Percentiles rank a stretch among this genome's conserved stretches.
phyloP scores from a whole-genome alignment of 345 rosid species.

The Raphanus sativus region DNA sequence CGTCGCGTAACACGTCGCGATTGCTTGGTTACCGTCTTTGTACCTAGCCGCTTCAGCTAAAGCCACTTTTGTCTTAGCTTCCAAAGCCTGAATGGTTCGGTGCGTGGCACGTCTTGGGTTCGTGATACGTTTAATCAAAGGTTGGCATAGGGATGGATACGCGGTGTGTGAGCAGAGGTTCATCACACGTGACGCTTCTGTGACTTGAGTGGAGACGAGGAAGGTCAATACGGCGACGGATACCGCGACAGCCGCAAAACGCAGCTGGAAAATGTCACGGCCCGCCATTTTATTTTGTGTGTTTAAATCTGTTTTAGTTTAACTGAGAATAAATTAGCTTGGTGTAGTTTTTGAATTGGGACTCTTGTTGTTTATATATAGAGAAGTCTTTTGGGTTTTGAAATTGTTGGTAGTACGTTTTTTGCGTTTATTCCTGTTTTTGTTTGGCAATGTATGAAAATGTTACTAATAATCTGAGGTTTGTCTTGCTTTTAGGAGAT shows the following conservation, averaged over 20 bases:
- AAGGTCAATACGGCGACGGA: conserved; percentile 30
- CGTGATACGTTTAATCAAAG: conserved; percentile 14
- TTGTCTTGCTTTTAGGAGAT: conserved; percentile 23
- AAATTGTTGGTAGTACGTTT: conserved; percentile 18
- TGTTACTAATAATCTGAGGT: conserved; percentile 15
- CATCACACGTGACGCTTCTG: conserved; percentile 25
- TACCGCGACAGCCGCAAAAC: conserved; percentile 25
- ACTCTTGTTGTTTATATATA: conserved; percentile 19
- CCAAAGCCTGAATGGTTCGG: conserved; percentile 26
- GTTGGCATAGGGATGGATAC: conserved; percentile 31
- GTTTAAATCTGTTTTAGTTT: not conserved
- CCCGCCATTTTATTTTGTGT: conserved; percentile 23
- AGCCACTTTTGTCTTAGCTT: conserved; percentile 4
- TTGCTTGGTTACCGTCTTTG: conserved; percentile 28
- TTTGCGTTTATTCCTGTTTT: conserved; percentile 20
- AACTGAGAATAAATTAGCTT: conserved; percentile 1
- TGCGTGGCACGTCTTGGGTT: conserved; percentile 40
- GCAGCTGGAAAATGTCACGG: conserved; percentile 35
- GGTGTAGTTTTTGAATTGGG: not conserved
- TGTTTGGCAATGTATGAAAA: not conserved
- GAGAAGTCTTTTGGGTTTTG: not conserved
- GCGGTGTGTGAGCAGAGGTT: conserved; percentile 31
- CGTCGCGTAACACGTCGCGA: conserved; percentile 13
- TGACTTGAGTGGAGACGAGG: not conserved
- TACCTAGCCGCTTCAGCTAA: conserved; percentile 23